phyloP scores from a whole-genome alignment of 129 eudicot genomes.

The Apium graveolens region DNA sequence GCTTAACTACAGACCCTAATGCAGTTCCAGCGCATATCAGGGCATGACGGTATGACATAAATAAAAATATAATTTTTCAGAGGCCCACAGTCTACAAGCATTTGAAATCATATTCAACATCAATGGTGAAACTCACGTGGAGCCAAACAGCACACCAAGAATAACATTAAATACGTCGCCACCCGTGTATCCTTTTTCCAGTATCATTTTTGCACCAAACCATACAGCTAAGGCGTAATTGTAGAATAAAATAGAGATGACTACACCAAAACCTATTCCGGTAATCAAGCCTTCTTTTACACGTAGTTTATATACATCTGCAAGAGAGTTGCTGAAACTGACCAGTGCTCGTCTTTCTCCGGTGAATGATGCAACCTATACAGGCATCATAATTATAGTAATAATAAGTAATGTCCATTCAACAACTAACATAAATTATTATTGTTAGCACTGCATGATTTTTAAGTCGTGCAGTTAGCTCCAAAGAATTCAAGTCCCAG shows the following conservation, averaged over 20 bases:
- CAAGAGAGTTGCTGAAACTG: slow-evolving; percentile 52
- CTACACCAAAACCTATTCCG: slow-evolving; percentile 70
- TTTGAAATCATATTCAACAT: neutral
- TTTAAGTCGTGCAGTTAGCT: neutral
- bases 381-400: neutral
- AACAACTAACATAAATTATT: neutral
- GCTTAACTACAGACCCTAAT: neutral
- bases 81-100: no score
- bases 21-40: neutral
- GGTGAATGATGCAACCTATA: slow-evolving; percentile 85
- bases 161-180: slow-evolving; percentile 72
- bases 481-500: neutral
- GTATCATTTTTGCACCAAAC: slow-evolving; percentile 79
- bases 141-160: slow-evolving; percentile 65
- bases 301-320: slow-evolving; percentile 54
- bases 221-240: slow-evolving; percentile 74
- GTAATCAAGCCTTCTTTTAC: slow-evolving; percentile 68
- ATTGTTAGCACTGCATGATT: neutral
- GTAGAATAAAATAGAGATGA: slow-evolving; percentile 48
- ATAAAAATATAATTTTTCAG: no score
- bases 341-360: slow-evolving; percentile 84
- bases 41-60: no score
- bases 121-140: slow-evolving; percentile 47
- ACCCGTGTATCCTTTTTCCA: slow-evolving; percentile 58
- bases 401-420: neutral